Evolutionary conservation across 176 grass and related monocot genomes (phyloP), one percentile per base, ranked within the genome.

Genomic region (Bonia amplexicaulis): DNA sequence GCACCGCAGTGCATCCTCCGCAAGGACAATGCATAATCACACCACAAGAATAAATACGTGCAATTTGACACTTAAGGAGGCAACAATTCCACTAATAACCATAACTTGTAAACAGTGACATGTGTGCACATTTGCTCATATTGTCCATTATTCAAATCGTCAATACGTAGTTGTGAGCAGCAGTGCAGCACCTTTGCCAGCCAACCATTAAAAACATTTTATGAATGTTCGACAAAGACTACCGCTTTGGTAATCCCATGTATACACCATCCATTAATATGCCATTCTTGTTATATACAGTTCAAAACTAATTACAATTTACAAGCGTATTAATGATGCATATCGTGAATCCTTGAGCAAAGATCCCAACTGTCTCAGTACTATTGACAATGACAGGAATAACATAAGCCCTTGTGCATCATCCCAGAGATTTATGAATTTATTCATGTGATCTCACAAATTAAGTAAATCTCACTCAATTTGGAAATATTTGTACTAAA

Each of bases 311-410:
- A 44, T 12, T 44, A 53, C 71, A 53, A 27, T 33, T 12, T 44
- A 53, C 26, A 23, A 55, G 33, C 12, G 53, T 3, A 53, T 10
- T 41, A 72, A 62, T 9, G 8, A 74, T 54, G 70, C 31, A 55
- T 27, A 54, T 54, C 19, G 19, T 44, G 6, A 53, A 53, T 40
- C 13, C 16, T 44, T 46, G 14, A 57, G 19, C 11, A 46, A 68
- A 80, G 44, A 71, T 40, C 0, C 7, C 47, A 48, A 48, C 2
- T 58, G 19, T 74, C 64, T 40, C 15, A 22, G 3, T 68, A 49
- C 60, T 68, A 74, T 7, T 27, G 27, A 72, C 41, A 59, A 74
- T 68, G 82, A 35, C 41, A 51, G 16, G 16, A 80, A 86, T 70
- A 85, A 35, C 61, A 80, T 69, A 80, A 20, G 35, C 1, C 37